Conservation (phyloP, 208 protist genomes). For the Leishmania aethiopica region DNA sequence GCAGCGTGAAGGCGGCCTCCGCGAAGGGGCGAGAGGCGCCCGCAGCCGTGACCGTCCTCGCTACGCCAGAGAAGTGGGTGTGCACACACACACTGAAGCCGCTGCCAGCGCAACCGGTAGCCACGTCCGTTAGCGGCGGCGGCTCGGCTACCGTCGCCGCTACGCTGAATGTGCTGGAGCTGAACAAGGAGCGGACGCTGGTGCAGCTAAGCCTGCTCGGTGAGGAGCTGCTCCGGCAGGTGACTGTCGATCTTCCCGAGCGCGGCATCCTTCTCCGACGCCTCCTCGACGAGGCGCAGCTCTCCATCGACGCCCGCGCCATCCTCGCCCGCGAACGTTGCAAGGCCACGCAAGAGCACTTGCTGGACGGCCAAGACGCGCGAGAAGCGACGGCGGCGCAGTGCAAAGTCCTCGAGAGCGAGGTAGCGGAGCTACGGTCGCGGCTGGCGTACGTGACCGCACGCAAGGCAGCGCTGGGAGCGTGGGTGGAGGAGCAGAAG, state of each 20-base stretch:
- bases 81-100: constrained; percentile 26
- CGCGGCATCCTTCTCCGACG: constrained; percentile 61
- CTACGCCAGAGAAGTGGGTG: constrained; percentile 16
- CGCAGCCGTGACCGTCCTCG: constrained; percentile 4
- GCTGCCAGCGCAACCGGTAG: constrained; percentile 17
- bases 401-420: constrained; percentile 19
- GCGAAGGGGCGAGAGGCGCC: neutral
- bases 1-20: neutral
- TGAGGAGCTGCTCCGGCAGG: constrained; percentile 60
- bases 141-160: constrained; percentile 51
- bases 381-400: constrained; percentile 25
- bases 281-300: constrained; percentile 52
- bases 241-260: constrained; percentile 65
- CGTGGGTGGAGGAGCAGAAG: constrained; percentile 22
- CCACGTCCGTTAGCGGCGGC: constrained; percentile 26
- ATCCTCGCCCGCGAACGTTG: constrained; percentile 34
- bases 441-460: constrained; percentile 24
- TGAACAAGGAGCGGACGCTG: constrained; percentile 46
- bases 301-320: constrained; percentile 41
- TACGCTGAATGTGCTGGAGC: constrained; percentile 50
- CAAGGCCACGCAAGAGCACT: constrained; percentile 16
- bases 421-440: constrained; percentile 34
- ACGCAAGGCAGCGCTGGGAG: constrained; percentile 26
- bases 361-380: constrained; percentile 34
- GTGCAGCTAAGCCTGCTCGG: constrained; percentile 50